Conservation (phyloP, 306 rosid genomes). For the Mimosa bimucronata region DNA sequence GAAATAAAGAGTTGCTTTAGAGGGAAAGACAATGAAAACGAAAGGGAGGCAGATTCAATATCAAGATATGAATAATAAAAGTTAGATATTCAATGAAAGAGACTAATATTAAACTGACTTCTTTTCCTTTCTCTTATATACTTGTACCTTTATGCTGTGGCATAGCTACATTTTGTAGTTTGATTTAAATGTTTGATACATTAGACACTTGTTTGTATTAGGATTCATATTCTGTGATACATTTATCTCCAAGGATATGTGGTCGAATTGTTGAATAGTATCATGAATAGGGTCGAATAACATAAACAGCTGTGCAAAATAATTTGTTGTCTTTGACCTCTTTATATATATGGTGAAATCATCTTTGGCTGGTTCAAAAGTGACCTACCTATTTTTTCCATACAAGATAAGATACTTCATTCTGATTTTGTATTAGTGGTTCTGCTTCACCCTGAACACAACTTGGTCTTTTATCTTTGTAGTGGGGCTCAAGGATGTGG, state of each 20-base stretch:
- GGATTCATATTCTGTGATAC: background rate
- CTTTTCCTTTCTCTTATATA: too few relatives aligned
- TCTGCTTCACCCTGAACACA: background rate
- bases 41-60: too few relatives aligned
- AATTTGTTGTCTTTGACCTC: slow-evolving; percentile 12
- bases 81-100: too few relatives aligned
- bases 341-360: background rate
- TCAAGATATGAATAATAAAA: too few relatives aligned
- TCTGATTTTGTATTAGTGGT: background rate
- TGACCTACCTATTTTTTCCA: background rate
- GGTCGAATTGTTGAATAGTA: background rate
- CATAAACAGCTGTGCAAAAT: background rate
- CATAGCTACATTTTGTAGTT: too few relatives aligned
- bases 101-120: too few relatives aligned
- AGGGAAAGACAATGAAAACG: too few relatives aligned
- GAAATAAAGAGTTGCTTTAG: background rate
- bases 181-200: too few relatives aligned
- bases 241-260: background rate
- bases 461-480: background rate
- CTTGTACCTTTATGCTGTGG: too few relatives aligned
- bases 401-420: background rate
- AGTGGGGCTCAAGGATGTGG: background rate
- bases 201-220: background rate
- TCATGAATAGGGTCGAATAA: background rate
- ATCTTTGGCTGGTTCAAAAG: background rate